Conservation (phyloP, 495 filamentous ascomycete genomes). For the Darksidea phi region DNA sequence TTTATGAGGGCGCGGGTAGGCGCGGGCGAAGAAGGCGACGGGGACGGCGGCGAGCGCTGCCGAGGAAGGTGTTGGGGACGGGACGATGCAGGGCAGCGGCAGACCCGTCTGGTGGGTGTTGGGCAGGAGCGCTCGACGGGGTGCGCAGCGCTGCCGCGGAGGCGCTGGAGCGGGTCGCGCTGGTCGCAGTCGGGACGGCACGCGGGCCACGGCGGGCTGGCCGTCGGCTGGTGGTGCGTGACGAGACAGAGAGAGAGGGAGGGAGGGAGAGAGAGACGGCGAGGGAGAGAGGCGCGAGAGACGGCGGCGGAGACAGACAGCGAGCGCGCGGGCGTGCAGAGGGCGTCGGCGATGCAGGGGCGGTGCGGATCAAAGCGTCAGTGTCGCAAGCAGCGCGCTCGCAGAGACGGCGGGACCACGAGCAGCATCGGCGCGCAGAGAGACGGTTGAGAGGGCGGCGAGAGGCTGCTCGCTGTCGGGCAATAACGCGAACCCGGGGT, state of each 20-base stretch:
- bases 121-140: not conserved
- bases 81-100: not conserved
- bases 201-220: not conserved
- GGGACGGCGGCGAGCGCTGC: not conserved
- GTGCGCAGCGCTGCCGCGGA: constrained; percentile 1
- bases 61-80: not conserved
- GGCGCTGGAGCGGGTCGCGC: not conserved
- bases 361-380: constrained; percentile 19
- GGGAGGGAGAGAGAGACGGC: too few relatives aligned
- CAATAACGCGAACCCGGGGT: constrained; percentile 3
- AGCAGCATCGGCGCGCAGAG: constrained; percentile 24
- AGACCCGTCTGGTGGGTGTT: not conserved
- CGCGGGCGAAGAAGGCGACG: constrained; percentile 6
- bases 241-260: too few relatives aligned
- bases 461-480: not conserved
- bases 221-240: too few relatives aligned
- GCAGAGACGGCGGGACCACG: constrained; percentile 3
- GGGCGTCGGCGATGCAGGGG: constrained; percentile 8
- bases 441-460: not conserved
- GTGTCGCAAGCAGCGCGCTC: constrained; percentile 31
- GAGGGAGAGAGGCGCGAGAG: too few relatives aligned
- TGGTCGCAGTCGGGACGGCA: not conserved
- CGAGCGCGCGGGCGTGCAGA: too few relatives aligned
- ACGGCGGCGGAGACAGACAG: too few relatives aligned
- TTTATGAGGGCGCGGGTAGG: constrained; percentile 1